Evolutionary conservation across 306 rosid species (phyloP).

Genomic region (Purshia tridentata): DNA sequence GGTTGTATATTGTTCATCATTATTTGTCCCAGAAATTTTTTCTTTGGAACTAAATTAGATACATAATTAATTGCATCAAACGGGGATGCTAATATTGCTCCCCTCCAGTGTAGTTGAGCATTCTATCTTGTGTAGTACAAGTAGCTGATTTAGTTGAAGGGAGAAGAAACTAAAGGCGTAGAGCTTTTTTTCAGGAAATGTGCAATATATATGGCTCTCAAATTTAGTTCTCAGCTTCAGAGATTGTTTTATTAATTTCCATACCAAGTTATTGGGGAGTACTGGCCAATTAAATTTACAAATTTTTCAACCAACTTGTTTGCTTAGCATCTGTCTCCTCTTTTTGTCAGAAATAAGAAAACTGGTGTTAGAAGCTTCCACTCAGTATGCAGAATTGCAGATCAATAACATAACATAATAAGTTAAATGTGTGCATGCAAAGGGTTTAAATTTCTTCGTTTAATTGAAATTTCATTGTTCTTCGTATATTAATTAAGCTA

Average conservation of each 20-base stretch:
- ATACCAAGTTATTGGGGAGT: not conserved
- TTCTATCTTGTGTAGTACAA: constrained; percentile 29
- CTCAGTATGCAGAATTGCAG: too few relatives aligned
- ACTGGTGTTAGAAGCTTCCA: too few relatives aligned
- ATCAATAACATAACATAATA: too few relatives aligned
- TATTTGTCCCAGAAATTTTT: constrained; percentile 20
- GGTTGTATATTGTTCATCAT: constrained; percentile 33
- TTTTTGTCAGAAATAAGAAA: too few relatives aligned
- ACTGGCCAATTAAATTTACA: too few relatives aligned
- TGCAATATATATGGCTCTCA: not conserved
- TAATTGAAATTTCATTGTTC: too few relatives aligned
- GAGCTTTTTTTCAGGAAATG: not conserved
- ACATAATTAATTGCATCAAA: constrained; percentile 21
- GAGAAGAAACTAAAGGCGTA: constrained; percentile 13
- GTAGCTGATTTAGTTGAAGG: constrained; percentile 18
- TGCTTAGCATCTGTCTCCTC: too few relatives aligned
- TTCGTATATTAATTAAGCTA: too few relatives aligned
- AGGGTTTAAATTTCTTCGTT: too few relatives aligned
- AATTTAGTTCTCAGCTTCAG: not conserved
- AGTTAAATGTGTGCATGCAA: too few relatives aligned
- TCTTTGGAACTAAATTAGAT: constrained; percentile 26
- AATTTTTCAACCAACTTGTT: too few relatives aligned
- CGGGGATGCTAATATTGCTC: constrained; percentile 6
- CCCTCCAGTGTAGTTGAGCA: constrained; percentile 21
- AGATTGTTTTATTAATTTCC: not conserved